phyloP scores from a whole-genome alignment of 176 grass and related monocot genomes.

The Canna indica region DNA sequence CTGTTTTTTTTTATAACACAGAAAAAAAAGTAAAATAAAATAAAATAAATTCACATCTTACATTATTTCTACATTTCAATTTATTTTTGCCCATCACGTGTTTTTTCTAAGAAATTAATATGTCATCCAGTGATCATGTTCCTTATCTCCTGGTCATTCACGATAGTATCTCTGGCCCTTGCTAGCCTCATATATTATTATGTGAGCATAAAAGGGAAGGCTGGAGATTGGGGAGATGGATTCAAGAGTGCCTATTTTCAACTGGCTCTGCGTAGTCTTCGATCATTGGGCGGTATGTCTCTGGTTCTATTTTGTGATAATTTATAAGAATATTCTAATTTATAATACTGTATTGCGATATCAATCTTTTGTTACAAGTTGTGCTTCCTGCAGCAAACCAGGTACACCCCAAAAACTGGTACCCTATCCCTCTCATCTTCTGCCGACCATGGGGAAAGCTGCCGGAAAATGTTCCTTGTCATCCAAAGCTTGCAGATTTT shows the following conservation, averaged over 20 bases:
- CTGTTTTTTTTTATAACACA: no score
- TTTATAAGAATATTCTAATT: no score
- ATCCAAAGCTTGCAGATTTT: constrained; percentile 97
- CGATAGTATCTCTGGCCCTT: constrained; percentile 82
- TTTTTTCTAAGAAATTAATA: constrained; percentile 5
- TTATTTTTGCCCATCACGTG: no score
- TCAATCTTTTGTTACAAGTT: not conserved
- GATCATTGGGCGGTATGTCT: constrained; percentile 78
- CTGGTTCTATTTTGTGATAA: not conserved
- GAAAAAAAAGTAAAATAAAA: not conserved
- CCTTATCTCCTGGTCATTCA: constrained; percentile 92
- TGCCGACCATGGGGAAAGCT: constrained; percentile 99
- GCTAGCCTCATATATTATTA: constrained; percentile 99
- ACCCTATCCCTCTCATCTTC: constrained; percentile 92
- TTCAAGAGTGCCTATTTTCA: constrained; percentile 99
- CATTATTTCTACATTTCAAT: not conserved
- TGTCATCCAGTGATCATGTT: constrained; percentile 90
- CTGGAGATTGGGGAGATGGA: constrained; percentile 96
- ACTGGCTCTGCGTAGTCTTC: constrained; percentile 76
- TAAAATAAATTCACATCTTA: not conserved
- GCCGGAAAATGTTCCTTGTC: constrained; percentile 92
- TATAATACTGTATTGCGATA: no score
- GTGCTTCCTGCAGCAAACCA: constrained; percentile 58
- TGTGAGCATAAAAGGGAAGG: constrained; percentile 94
- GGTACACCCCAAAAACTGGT: constrained; percentile 99